Evolutionary conservation across 2,329 filamentous ascomycete genomes (phyloP).

Genomic region (Boeremia lycopersici): DNA sequence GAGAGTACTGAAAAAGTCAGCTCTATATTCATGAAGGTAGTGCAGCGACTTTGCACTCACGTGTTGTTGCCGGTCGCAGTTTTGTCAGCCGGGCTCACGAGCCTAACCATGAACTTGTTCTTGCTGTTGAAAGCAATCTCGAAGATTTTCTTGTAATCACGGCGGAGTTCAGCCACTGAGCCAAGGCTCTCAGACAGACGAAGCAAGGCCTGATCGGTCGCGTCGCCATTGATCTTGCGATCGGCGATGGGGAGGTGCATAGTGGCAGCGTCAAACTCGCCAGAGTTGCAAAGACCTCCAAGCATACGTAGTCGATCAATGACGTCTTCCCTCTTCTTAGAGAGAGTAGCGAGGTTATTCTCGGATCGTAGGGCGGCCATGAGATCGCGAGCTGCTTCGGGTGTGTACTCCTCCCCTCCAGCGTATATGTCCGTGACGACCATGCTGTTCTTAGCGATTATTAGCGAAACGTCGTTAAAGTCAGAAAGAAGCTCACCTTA

Average conservation of each 20-base stretch:
- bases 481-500: conserved; percentile 30
- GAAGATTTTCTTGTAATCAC: conserved; percentile 69
- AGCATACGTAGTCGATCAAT: conserved; percentile 64
- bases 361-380: conserved; percentile 43
- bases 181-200: conserved; percentile 72
- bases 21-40: neutral
- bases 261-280: conserved; percentile 73
- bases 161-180: conserved; percentile 64
- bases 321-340: conserved; percentile 35
- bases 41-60: conserved; percentile 11
- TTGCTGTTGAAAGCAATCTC: conserved; percentile 74
- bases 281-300: conserved; percentile 74
- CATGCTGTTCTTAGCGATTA: conserved; percentile 67
- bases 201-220: conserved; percentile 76
- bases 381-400: conserved; percentile 56
- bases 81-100: conserved; percentile 54
- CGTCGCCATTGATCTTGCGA: conserved; percentile 73
- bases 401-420: conserved; percentile 58
- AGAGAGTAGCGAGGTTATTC: conserved; percentile 38
- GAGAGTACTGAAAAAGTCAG: conserved; percentile 51
- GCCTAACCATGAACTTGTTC: conserved; percentile 80
- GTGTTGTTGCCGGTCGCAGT: conserved; percentile 36
- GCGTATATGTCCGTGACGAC: conserved; percentile 71
- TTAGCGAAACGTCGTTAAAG: neutral
- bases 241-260: conserved; percentile 63